A percentile compares a stretch with the other conserved stretches of the same genome.
Conservation (phyloP, 1,284 basidiomycete genomes). For the Neonothopanus nambi region DNA sequence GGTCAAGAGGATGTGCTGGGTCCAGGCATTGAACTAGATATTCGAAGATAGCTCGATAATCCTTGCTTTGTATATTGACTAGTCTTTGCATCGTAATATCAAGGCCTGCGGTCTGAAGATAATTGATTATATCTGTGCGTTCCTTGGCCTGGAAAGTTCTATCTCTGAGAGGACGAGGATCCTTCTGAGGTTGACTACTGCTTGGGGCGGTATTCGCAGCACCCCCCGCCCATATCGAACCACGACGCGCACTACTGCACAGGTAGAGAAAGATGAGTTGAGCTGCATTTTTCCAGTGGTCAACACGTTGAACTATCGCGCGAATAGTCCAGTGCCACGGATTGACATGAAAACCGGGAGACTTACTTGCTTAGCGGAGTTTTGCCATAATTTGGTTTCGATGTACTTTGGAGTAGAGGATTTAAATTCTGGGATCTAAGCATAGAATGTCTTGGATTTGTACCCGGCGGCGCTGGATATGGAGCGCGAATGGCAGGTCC, state of each 20-base stretch:
- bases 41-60: conserved; percentile 80
- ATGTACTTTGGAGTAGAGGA: conserved; percentile 66
- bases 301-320: not conserved
- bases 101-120: conserved; percentile 61
- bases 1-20: conserved; percentile 59
- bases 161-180: conserved; percentile 76
- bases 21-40: conserved; percentile 76
- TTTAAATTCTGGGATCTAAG: conserved; percentile 68
- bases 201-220: conserved; percentile 42
- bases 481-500: conserved; percentile 63
- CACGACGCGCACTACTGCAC: conserved; percentile 60
- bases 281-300: no score
- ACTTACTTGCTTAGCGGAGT: conserved; percentile 76
- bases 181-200: conserved; percentile 55
- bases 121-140: conserved; percentile 72
- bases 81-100: conserved; percentile 69
- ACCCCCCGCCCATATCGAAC: conserved; percentile 62
- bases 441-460: conserved; percentile 66
- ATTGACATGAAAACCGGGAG: not conserved
- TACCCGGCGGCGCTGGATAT: conserved; percentile 46
- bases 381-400: conserved; percentile 65
- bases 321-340: not conserved
- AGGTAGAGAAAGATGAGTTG: conserved; percentile 6
- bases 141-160: conserved; percentile 69
- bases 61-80: conserved; percentile 75